These are phyloP conservation scores for Tuber brumale DNA, from an alignment of 495 filamentous ascomycete species.

Conservation along the genomic window DNA sequence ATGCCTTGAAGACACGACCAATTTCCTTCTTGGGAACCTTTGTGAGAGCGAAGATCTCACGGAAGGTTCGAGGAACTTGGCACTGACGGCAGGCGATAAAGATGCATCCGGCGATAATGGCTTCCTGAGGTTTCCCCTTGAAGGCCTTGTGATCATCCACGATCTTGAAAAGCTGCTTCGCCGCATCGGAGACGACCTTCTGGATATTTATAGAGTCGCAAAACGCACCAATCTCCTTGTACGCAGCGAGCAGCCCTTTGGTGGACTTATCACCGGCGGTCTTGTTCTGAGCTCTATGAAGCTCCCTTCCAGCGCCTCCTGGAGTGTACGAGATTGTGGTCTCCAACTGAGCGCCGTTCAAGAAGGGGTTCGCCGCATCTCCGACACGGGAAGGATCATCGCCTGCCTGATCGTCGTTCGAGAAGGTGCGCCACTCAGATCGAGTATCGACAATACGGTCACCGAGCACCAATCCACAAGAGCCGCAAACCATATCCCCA, in stretches of 20 bases:
- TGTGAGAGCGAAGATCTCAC: conserved; percentile 83
- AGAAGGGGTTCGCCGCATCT: conserved; percentile 75
- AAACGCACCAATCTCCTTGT: conserved; percentile 80
- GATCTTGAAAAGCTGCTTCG: conserved; percentile 90
- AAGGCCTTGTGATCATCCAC: conserved; percentile 86
- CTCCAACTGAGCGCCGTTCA: conserved; percentile 87
- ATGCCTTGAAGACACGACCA: conserved; percentile 83
- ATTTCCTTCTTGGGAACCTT: conserved; percentile 97
- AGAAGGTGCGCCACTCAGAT: conserved; percentile 97
- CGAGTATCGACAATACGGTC: conserved; percentile 89
- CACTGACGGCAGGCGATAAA: conserved; percentile 94
- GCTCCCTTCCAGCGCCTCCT: conserved; percentile 68
- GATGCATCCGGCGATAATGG: conserved; percentile 89
- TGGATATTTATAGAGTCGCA: conserved; percentile 81
- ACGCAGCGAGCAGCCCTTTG: conserved; percentile 69
- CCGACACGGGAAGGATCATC: conserved; percentile 98
- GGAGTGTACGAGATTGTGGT: conserved; percentile 77
- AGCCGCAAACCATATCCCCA: conserved; percentile 86
- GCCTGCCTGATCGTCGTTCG: conserved; percentile 87
- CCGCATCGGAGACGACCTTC: conserved; percentile 69
- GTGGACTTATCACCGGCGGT: conserved; percentile 77
- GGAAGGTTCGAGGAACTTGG: conserved; percentile 79
- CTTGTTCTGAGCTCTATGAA: conserved; percentile 83
- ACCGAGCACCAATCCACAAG: conserved; percentile 84
- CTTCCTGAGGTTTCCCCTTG: conserved; percentile 91